These are phyloP conservation scores for Chamaecyparis obtusa DNA, from an alignment of 75 land plant genomes.

Conservation along the genomic window DNA sequence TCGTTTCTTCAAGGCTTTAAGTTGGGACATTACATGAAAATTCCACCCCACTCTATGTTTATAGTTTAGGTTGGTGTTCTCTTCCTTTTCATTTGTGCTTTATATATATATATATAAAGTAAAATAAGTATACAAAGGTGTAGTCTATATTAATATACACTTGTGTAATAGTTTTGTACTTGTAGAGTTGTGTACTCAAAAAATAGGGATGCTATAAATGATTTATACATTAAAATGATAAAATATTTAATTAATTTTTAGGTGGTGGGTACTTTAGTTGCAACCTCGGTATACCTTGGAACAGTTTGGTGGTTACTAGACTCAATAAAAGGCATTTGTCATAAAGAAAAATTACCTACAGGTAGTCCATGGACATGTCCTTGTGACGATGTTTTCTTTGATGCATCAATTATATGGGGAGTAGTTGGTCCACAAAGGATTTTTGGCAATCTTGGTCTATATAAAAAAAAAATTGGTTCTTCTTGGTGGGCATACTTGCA, in stretches of 20 bases:
- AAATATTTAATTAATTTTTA: slow-evolving; percentile 4
- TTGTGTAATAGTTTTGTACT: too few species aligned
- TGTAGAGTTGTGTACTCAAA: neutral
- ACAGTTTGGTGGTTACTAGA: slow-evolving; percentile 44
- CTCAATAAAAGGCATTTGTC: slow-evolving; percentile 31
- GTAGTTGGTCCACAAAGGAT: slow-evolving; percentile 42
- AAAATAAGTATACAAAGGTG: too few species aligned
- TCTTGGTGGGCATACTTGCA: slow-evolving; percentile 34
- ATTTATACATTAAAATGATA: neutral
- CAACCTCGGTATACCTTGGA: slow-evolving; percentile 22
- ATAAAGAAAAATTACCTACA: slow-evolving; percentile 17
- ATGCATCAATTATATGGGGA: slow-evolving; percentile 56
- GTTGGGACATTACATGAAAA: slow-evolving; percentile 72
- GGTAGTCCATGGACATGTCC: slow-evolving; percentile 58
- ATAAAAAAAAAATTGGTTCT: slow-evolving; percentile 32
- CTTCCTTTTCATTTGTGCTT: neutral
- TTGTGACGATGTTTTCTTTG: slow-evolving; percentile 37
- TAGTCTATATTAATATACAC: too few species aligned
- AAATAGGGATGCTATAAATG: neutral
- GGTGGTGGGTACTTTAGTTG: slow-evolving; percentile 30
- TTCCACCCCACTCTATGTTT: slow-evolving; percentile 71
- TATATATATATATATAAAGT: too few species aligned
- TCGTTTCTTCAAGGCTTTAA: slow-evolving; percentile 52
- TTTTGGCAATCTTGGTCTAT: slow-evolving; percentile 35
- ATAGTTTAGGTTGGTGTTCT: slow-evolving; percentile 37